Evolutionary conservation across 768 basidiomycete species (phyloP), one percentile per base, ranked within the genome.

Genomic region (Boletus bicolor): DNA sequence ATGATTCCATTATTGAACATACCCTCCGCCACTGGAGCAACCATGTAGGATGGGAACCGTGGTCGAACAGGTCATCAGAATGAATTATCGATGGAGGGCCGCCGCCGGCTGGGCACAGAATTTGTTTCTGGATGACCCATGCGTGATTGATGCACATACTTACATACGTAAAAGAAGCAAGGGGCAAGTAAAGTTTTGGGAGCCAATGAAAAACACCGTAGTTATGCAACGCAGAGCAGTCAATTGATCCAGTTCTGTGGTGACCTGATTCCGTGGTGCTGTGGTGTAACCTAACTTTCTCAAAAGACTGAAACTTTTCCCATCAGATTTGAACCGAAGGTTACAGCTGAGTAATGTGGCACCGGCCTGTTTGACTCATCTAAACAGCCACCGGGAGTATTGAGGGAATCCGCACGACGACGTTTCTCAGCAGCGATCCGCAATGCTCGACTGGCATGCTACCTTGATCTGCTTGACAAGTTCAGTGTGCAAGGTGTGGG

Each of bases 121-220:
- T 21, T 28, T 54, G 42, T 43, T 30, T 24, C 54, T 34, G 35
- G 7, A 24, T 21, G 26, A 37, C 35, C 35, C 21, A 26, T 38
- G 35, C 7, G 15, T 37, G 26, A 7, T 19, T 34, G 35, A 32
- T 35, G 26, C 43, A 45, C 51, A 15, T 36, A 14, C 44, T 19
- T 51, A 42, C 26, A 53, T 34, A 28, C 37, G 44, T 55, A 43
- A 55, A 55, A 39, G 53, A 46, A 55, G 53, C 35, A 26, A 55
- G 35, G 17, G 26, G 26, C 10, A 37, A 36, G 26, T 26, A 28
- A 36, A 21, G 53, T 55, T 54, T 43, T 6, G 15, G 26, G 54
- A 44, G 28, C 42, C 42, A 55, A 54, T 54, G 39, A 28, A 30
- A 26, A 26, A n/a, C 19, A 32, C 38, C 35, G 26, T 39, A 3